Percentiles rank a stretch among this genome's conserved stretches.
Conservation (phyloP, 371 early-diverging fungal genomes). For the Thermomucor indicae-seudaticae region DNA sequence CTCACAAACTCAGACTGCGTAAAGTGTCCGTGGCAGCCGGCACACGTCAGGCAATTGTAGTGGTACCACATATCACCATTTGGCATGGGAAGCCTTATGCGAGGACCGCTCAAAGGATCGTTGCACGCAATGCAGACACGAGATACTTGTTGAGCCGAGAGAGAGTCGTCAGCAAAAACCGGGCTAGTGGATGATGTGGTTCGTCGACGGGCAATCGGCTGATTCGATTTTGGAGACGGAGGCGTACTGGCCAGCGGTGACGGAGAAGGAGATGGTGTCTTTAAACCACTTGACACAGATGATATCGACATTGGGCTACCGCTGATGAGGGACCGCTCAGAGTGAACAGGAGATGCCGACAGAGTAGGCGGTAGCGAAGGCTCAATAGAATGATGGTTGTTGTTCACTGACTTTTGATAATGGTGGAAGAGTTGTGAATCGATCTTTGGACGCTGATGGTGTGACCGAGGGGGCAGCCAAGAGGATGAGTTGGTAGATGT, state of each 20-base stretch:
- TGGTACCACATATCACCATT: conserved; percentile 48
- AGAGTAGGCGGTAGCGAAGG: conserved; percentile 12
- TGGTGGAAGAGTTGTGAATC: conserved; percentile 11
- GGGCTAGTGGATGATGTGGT: too few species aligned
- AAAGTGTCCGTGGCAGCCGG: conserved; percentile 60
- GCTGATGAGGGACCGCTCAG: conserved; percentile 4
- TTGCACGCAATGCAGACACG: conserved; percentile 21
- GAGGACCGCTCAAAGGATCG: conserved; percentile 14
- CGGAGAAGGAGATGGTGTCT: not conserved
- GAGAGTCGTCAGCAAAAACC: not conserved
- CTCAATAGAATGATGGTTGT: conserved; percentile 2
- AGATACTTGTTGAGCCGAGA: not conserved
- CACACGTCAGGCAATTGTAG: conserved; percentile 66
- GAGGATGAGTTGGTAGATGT: conserved; percentile 4
- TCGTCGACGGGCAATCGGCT: too few species aligned
- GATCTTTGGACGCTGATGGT: conserved; percentile 5
- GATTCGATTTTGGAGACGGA: too few species aligned
- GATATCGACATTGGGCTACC: conserved; percentile 1
- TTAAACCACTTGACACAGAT: not conserved
- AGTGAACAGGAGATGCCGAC: conserved; percentile 9
- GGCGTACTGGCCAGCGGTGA: too few species aligned
- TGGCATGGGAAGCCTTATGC: conserved; percentile 18
- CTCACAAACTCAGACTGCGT: conserved; percentile 55
- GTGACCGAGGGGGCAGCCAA: conserved; percentile 2
- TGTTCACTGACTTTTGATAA: conserved; percentile 10